phyloP scores from a whole-genome alignment of 345 rosid genomes.

The Linum lewisii region DNA sequence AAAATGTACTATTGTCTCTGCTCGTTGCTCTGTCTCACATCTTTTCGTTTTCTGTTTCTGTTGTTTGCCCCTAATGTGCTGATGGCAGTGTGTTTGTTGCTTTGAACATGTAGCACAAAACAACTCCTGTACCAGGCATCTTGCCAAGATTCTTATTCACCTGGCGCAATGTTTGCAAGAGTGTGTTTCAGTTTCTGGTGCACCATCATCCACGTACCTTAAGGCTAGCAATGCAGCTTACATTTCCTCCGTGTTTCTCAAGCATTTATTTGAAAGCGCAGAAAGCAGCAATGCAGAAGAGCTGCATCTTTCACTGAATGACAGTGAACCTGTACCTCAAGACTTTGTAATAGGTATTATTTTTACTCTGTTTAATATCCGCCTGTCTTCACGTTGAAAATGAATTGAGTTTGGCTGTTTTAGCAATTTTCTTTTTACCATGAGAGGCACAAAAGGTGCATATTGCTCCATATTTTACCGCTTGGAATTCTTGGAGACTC shows the following conservation, averaged over 20 bases:
- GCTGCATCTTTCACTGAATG: slow-evolving; percentile 54
- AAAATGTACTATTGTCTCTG: neutral
- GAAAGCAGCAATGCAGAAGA: slow-evolving; percentile 39
- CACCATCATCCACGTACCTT: slow-evolving; percentile 27
- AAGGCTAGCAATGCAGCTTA: slow-evolving; percentile 72
- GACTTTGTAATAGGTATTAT: slow-evolving; percentile 48
- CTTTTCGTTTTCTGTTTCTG: neutral
- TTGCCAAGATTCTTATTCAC: slow-evolving; percentile 79
- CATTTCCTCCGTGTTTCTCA: slow-evolving; percentile 74
- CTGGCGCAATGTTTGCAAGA: slow-evolving; percentile 74
- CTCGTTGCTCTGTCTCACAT: neutral
- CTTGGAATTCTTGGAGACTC: neutral
- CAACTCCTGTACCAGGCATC: slow-evolving; percentile 72
- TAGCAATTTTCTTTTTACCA: neutral
- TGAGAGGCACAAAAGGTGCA: neutral
- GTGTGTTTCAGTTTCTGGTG: slow-evolving; percentile 40
- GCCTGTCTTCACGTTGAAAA: neutral
- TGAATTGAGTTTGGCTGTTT: neutral
- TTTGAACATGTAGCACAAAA: slow-evolving; percentile 47
- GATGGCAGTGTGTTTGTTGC: neutral
- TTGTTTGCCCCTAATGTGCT: neutral
- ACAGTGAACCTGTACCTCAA: slow-evolving; percentile 49
- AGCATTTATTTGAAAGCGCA: slow-evolving; percentile 60
- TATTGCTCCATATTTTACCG: neutral
- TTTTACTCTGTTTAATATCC: neutral